A percentile compares a stretch with the other conserved stretches of the same genome.
Conservation (phyloP, 1,284 basidiomycete genomes). For the Melampsora americana region DNA sequence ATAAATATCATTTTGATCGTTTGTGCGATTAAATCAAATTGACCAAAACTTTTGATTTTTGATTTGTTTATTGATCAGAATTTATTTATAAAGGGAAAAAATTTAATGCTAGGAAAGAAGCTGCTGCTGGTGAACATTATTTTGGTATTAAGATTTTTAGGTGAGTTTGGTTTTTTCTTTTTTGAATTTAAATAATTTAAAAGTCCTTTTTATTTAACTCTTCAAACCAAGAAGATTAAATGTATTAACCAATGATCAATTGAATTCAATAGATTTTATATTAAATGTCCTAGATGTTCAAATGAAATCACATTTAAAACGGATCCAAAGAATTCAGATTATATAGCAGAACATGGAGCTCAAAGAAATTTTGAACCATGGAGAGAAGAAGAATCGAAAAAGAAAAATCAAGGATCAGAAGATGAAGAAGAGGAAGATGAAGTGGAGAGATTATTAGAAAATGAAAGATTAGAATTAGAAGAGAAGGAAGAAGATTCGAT, state of each 20-base stretch:
- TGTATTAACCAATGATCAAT: too few species aligned
- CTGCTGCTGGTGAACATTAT: conserved; percentile 92
- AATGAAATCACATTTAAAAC: conserved; percentile 99
- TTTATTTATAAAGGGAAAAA: conserved; percentile 67
- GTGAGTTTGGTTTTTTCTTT: too few species aligned
- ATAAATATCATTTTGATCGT: conserved; percentile 55
- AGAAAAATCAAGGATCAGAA: conserved; percentile 64
- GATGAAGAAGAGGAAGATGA: conserved; percentile 63
- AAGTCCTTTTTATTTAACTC: too few species aligned
- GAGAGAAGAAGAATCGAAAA: conserved; percentile 64
- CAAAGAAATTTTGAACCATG: conserved; percentile 91
- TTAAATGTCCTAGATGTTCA: conserved; percentile 76
- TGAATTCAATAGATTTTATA: conserved; percentile 52
- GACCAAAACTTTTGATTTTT: neutral
- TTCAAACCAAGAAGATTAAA: too few species aligned
- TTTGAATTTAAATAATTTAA: too few species aligned
- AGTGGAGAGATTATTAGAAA: conserved; percentile 48
- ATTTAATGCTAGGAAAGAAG: conserved; percentile 98
- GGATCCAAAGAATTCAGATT: conserved; percentile 96
- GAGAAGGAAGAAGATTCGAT: conserved; percentile 90
- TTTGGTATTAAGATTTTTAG: conserved; percentile 88
- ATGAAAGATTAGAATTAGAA: conserved; percentile 63
- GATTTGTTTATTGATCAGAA: conserved; percentile 15
- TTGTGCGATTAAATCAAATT: too few species aligned
- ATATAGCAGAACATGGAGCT: conserved; percentile 84